These are phyloP conservation scores for Chaetomiaceae sp. DNA, from an alignment of 2,329 filamentous ascomycete species.

Conservation along the genomic window DNA sequence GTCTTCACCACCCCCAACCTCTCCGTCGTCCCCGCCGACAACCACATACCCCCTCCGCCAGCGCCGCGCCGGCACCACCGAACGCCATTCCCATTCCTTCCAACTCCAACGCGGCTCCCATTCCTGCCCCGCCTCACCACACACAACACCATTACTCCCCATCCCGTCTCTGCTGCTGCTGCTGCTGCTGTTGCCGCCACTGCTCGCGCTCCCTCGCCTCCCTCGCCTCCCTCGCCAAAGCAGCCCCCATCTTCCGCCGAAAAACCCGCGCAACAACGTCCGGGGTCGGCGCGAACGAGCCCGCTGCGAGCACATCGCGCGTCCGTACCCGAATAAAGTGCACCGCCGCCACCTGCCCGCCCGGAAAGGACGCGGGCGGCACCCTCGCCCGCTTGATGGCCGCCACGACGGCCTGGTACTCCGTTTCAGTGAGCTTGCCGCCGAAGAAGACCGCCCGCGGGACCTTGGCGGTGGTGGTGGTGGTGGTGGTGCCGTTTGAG, in stretches of 20 bases:
- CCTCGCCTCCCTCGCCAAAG: constrained; percentile 1
- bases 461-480: not conserved
- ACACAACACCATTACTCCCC: too few species aligned
- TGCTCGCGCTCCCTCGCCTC: not conserved
- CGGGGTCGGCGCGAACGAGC: constrained; percentile 20
- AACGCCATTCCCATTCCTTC: not conserved
- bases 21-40: not conserved
- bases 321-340: constrained; percentile 27
- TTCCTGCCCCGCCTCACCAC: too few species aligned
- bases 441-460: constrained; percentile 26
- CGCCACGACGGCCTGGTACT: constrained; percentile 20
- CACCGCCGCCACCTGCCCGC: not conserved
- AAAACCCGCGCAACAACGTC: constrained; percentile 25
- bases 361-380: not conserved
- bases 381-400: constrained; percentile 9
- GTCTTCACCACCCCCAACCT: not conserved
- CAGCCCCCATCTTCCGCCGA: constrained; percentile 27
- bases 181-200: not conserved
- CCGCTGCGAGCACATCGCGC: constrained; percentile 28
- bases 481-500: not conserved
- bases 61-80: not conserved
- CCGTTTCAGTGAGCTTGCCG: constrained; percentile 21
- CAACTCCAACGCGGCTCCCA: not conserved
- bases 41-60: not conserved
- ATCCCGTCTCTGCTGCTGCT: not conserved